Percentiles rank a stretch among this genome's conserved stretches.
phyloP scores from a whole-genome alignment of 257 asterid species.

The Capsicum baccatum region DNA sequence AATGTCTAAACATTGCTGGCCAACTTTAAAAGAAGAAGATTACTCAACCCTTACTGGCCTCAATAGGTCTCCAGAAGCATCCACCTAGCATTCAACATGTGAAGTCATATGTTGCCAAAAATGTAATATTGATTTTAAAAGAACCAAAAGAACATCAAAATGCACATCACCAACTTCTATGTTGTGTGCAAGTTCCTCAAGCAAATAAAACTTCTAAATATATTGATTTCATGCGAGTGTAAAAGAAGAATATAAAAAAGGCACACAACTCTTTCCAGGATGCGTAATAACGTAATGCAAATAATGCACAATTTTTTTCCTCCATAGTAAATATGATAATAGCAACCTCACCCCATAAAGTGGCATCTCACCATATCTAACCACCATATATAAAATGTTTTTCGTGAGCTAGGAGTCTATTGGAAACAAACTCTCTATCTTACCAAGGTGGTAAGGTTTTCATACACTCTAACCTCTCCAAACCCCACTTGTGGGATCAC shows the following conservation, averaged over 20 bases:
- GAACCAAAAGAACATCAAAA: not conserved
- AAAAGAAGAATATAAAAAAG: not conserved
- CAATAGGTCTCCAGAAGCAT: slow-evolving; percentile 80
- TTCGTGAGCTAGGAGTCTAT: too few species aligned
- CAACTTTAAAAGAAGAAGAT: slow-evolving; percentile 82
- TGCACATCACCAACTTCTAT: not conserved
- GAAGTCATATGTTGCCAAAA: not conserved
- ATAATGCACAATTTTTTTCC: not conserved
- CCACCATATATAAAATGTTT: too few species aligned
- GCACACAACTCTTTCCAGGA: not conserved
- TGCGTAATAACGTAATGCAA: not conserved
- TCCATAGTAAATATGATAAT: not conserved
- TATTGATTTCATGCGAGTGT: not conserved
- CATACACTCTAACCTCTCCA: too few species aligned
- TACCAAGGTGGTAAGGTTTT: too few species aligned
- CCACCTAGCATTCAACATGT: slow-evolving; percentile 58
- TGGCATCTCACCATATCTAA: slow-evolving; percentile 5
- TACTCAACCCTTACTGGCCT: slow-evolving; percentile 76
- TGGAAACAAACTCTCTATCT: too few species aligned
- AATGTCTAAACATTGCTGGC: slow-evolving; percentile 92
- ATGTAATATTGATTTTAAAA: not conserved
- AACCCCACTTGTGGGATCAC: too few species aligned
- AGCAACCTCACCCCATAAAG: not conserved
- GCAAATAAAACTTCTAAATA: slow-evolving; percentile 14
- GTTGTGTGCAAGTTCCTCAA: not conserved